A percentile compares a stretch with the other conserved stretches of the same genome.
Conservation (phyloP, 768 basidiomycete genomes). For the Mycena vulgaris region DNA sequence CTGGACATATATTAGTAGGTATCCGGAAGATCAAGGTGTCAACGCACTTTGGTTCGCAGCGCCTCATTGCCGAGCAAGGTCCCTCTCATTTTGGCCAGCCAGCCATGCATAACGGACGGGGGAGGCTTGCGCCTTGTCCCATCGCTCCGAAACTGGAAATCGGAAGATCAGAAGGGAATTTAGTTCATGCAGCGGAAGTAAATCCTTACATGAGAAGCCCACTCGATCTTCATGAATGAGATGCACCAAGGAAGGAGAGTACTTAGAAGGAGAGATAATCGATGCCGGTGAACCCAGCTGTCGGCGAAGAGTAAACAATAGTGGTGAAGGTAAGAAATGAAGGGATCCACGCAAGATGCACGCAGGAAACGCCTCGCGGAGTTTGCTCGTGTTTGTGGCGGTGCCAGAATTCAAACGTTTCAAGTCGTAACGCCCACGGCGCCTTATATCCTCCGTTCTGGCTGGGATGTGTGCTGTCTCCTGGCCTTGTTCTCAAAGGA, state of each 20-base stretch:
- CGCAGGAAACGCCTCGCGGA: not conserved
- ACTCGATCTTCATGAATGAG: constrained; percentile 67
- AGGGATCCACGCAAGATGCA: too few species aligned
- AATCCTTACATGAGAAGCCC: constrained; percentile 60
- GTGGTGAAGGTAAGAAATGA: not conserved
- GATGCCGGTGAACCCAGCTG: not conserved
- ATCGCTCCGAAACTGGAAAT: constrained; percentile 33
- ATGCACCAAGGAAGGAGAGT: constrained; percentile 20
- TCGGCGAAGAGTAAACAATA: not conserved
- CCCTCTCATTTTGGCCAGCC: constrained; percentile 85
- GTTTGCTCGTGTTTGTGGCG: not conserved
- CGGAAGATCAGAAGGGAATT: not conserved
- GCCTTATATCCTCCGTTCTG: constrained; percentile 14
- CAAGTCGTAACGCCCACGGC: not conserved
- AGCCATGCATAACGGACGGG: constrained; percentile 77
- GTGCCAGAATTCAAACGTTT: not conserved
- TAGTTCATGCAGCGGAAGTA: not conserved
- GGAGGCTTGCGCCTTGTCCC: constrained; percentile 34
- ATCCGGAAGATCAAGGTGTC: too few species aligned
- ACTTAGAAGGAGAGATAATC: constrained; percentile 18
- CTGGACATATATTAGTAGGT: constrained; percentile 46
- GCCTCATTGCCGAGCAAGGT: constrained; percentile 76
- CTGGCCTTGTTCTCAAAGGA: constrained; percentile 34
- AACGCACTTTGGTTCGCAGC: constrained; percentile 64
- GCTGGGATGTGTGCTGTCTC: not conserved